Base-by-base conservation (phyloP, 306 rosid genomes). In the Fragaria iinumae region DNA sequence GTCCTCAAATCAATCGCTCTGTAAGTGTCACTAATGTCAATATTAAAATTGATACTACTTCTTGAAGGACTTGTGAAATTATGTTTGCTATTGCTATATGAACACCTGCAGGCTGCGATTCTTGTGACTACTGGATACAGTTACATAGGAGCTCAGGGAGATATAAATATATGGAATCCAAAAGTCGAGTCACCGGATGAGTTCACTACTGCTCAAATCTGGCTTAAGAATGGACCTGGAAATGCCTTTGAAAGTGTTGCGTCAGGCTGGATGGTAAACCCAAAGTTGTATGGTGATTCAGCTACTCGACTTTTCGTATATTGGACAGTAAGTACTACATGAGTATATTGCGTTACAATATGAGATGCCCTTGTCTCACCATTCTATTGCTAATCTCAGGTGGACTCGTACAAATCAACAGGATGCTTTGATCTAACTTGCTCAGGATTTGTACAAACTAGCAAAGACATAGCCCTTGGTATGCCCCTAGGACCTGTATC, bases 261-360 rank as follows among this genome's bases (percentile, higher is more conserved):
- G 80, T 67, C 91, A 21, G 96, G 94, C 71, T 89, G 92, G 97
- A 69, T 71, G 87, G 95, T 89, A 71, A 90, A 93, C 76, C 94
- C 89, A 0, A 82, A 65, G 80, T 71, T 93, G 4, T 89, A 88
- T 71, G 86, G 92, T 63, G 93, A 90, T 66, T 67, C 8, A 23
- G 59, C 23, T 14, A 74, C 86, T 1, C 78, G 98, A 3, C 67
- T 90, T 0, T 86, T 86, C 41, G 53, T 16, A 0, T 77, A 72
- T 64, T 93, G 94, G 97, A 93, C 97, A 1, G 94, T 89, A 78
- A 86, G 92, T 81, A 77, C 47, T 25, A 68, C 45, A 63, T 23
- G 43, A 27, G 9, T 13, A 29, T 6, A 25, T 60, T 8, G 20
- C 18, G 0, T 56, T 56, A 9, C 32, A 56, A 21, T 23, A 57